These are phyloP conservation scores for Chaetomium cochliodes DNA, from an alignment of 495 filamentous ascomycete genomes.

Conservation along the genomic window DNA sequence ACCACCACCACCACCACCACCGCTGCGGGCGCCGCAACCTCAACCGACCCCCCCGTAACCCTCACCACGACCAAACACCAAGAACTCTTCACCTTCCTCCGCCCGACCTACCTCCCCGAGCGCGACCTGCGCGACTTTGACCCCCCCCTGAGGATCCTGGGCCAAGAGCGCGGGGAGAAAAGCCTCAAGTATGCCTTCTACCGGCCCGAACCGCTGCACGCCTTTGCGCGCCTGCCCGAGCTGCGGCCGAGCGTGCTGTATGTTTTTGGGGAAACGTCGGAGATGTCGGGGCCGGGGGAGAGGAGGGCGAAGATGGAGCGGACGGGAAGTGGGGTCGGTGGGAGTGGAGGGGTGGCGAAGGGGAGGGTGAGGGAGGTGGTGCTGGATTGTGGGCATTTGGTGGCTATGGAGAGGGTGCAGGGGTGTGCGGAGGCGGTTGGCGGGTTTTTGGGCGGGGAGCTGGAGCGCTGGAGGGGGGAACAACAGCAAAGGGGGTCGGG, in stretches of 20 bases:
- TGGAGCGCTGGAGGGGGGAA: slow-evolving; percentile 62
- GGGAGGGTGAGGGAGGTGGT: slow-evolving; percentile 69
- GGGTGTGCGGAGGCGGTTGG: slow-evolving; percentile 62
- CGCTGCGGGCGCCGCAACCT: too few relatives aligned
- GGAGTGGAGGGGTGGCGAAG: slow-evolving; percentile 61
- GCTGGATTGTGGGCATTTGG: slow-evolving; percentile 72
- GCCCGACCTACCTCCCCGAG: slow-evolving; percentile 32
- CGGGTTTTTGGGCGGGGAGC: slow-evolving; percentile 61
- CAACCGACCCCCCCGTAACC: slow-evolving; percentile 42
- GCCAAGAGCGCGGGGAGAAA: background rate
- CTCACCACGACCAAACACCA: slow-evolving; percentile 64
- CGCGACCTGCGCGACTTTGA: slow-evolving; percentile 26
- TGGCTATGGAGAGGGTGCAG: slow-evolving; percentile 76
- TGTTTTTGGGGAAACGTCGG: slow-evolving; percentile 67
- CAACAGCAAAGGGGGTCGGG: slow-evolving; percentile 49
- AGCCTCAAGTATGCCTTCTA: slow-evolving; percentile 62
- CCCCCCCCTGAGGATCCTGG: background rate
- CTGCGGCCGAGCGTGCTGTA: slow-evolving; percentile 81
- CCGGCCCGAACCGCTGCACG: slow-evolving; percentile 64
- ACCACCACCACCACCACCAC: too few relatives aligned
- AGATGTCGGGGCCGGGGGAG: slow-evolving; percentile 56
- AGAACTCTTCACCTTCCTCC: slow-evolving; percentile 58
- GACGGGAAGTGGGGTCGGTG: slow-evolving; percentile 65
- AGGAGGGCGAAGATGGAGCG: slow-evolving; percentile 58
- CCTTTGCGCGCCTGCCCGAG: slow-evolving; percentile 62